Base-by-base conservation (phyloP, 768 basidiomycete species). In the Gelatoporia subvermispora region DNA sequence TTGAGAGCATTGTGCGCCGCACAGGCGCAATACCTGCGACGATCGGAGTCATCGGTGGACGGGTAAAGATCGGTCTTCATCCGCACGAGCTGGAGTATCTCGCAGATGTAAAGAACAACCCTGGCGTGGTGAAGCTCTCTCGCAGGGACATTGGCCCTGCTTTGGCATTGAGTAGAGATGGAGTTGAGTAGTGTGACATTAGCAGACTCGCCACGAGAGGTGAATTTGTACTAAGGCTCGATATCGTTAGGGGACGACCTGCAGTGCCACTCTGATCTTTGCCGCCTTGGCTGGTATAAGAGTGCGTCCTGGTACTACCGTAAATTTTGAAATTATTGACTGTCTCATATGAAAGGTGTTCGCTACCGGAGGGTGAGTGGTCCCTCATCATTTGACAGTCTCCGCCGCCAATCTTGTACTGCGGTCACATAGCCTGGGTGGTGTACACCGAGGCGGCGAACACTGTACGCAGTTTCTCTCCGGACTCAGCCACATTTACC, bases 21-120 rank as follows among this genome's bases (percentile, higher is more conserved):
- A 78, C 79, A 25, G 86, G 88, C 3, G 81, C 84, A n/a, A 70
- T 86, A 20, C 96, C 96, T 7, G 94, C 95, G 1, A 97, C 93
- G 1, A 88, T 98, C 52, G 93, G 85, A 13, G 65, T 99, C 39
- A 71, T 98, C 23, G 73, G 72, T 16, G 95, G 95, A 10, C 78
- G 84, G 17, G 76, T 96, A 60, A 92, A 93, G 67, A 82, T 98
- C 52, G 96, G 96, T 3, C 66, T 98, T 43, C 68, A 78, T 28
- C 61, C 71, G 4, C 44, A 66, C 3, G 81, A 97, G 58, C 69
- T 97, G 16, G 80, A 81, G 53, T 69, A 77, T 42, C 70, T 97
- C 41, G 85, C 89, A 1, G 78, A 78, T 48, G 70, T 71, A 35
- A 62, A 54, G 24, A 54, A 64, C 22, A 72, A 72, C 38, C 69